Percentiles rank a stretch among this genome's conserved stretches.
phyloP scores from a whole-genome alignment of 2,329 filamentous ascomycete genomes.

The Aureobasidium mangrovei region DNA sequence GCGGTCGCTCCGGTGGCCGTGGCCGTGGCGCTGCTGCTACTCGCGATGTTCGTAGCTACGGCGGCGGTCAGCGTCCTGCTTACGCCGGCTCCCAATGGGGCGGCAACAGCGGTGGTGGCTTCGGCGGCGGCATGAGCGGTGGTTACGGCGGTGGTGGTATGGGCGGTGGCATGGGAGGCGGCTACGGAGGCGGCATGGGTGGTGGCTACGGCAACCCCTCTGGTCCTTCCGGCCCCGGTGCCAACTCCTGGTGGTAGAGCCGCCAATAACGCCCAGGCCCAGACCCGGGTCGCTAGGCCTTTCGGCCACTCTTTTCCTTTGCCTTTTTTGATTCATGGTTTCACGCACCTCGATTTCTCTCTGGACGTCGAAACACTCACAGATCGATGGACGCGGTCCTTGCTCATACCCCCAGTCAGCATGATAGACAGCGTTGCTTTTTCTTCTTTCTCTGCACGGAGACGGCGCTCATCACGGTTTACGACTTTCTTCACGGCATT shows the following conservation, averaged over 20 bases:
- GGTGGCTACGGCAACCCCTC: slow-evolving; percentile 60
- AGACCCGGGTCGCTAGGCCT: slow-evolving; percentile 1
- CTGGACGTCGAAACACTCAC: slow-evolving; percentile 20
- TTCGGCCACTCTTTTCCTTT: slow-evolving; percentile 18
- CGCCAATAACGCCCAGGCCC: not conserved
- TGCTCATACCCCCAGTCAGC: slow-evolving; percentile 39
- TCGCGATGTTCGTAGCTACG: slow-evolving; percentile 70
- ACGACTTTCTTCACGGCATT: slow-evolving; percentile 14
- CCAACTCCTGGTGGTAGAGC: slow-evolving; percentile 52
- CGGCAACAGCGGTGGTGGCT: slow-evolving; percentile 36
- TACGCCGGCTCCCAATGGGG: slow-evolving; percentile 51
- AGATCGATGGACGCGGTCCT: slow-evolving; percentile 24
- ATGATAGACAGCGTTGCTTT: slow-evolving; percentile 44
- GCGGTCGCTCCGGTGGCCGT: slow-evolving; percentile 58
- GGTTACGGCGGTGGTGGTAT: slow-evolving; percentile 23
- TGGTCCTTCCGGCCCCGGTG: slow-evolving; percentile 48
- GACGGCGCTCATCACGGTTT: slow-evolving; percentile 14
- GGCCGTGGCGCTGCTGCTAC: slow-evolving; percentile 62
- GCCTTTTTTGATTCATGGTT: slow-evolving; percentile 20
- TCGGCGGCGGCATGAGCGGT: slow-evolving; percentile 34
- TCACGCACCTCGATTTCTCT: slow-evolving; percentile 24
- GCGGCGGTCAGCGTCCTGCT: slow-evolving; percentile 44
- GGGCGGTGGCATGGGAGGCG: slow-evolving; percentile 36
- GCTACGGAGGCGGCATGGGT: slow-evolving; percentile 31
- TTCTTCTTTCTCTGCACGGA: slow-evolving; percentile 18